Conservation (phyloP, 306 rosid species). For the Parietaria judaica region DNA sequence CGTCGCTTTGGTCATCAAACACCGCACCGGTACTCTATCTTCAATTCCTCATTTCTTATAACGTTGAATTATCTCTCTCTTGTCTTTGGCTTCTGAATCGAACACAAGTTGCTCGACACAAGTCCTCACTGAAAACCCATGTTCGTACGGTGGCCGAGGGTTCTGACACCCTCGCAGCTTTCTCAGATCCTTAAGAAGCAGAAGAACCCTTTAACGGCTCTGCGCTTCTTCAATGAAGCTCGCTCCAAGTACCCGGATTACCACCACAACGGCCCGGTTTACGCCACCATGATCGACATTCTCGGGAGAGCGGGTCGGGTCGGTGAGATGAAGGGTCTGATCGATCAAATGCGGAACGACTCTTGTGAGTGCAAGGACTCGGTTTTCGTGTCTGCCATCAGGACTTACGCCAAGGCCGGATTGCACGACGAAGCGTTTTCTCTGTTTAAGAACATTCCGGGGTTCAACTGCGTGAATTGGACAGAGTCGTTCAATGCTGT, state of each 20-base stretch:
- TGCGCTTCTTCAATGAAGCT: slow-evolving; percentile 31
- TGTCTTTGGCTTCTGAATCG: too few relatives aligned
- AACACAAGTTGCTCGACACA: neutral
- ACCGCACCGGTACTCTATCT: too few relatives aligned
- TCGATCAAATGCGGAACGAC: slow-evolving; percentile 28
- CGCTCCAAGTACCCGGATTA: slow-evolving; percentile 29
- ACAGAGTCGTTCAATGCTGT: slow-evolving; percentile 35
- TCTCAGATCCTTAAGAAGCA: slow-evolving; percentile 33
- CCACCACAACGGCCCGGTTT: slow-evolving; percentile 38
- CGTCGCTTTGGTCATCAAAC: too few relatives aligned
- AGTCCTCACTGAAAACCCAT: slow-evolving; percentile 7
- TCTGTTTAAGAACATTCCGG: slow-evolving; percentile 24
- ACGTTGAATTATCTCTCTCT: too few relatives aligned
- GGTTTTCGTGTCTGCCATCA: slow-evolving; percentile 26
- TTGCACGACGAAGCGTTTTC: slow-evolving; percentile 25
- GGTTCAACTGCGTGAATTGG: slow-evolving; percentile 37
- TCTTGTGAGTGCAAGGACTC: slow-evolving; percentile 38
- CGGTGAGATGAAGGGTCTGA: slow-evolving; percentile 31
- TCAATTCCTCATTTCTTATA: too few relatives aligned
- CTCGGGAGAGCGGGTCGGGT: slow-evolving; percentile 30
- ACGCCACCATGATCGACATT: slow-evolving; percentile 29
- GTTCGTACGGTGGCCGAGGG: slow-evolving; percentile 36
- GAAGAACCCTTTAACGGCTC: slow-evolving; percentile 35
- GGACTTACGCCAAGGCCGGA: slow-evolving; percentile 28
- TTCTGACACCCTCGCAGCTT: slow-evolving; percentile 31